Evolutionary conservation across 2,329 filamentous ascomycete species (phyloP).

Genomic region (Elsinoe perseae): DNA sequence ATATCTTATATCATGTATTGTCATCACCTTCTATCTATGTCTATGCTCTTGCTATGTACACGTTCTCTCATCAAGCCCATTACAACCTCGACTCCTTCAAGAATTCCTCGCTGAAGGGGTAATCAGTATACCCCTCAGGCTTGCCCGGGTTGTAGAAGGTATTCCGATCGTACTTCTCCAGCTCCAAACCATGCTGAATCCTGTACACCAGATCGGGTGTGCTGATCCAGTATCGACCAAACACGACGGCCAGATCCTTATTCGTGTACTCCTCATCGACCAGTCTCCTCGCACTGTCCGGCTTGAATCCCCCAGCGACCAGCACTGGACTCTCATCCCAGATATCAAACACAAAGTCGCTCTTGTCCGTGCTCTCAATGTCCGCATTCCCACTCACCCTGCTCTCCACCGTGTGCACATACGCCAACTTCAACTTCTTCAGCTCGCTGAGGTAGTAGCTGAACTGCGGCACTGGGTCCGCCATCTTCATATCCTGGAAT

Average conservation of each 20-base stretch:
- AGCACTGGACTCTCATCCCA: slow-evolving; percentile 43
- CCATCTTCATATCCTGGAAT: slow-evolving; percentile 58
- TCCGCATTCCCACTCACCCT: slow-evolving; percentile 42
- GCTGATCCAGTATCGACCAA: slow-evolving; percentile 44
- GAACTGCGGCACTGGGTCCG: slow-evolving; percentile 57
- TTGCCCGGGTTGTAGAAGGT: slow-evolving; percentile 40
- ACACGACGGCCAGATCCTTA: slow-evolving; percentile 39
- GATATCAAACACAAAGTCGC: slow-evolving; percentile 40
- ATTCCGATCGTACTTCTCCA: slow-evolving; percentile 39
- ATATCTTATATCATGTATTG: neutral
- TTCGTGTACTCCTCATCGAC: slow-evolving; percentile 37
- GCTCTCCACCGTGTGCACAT: slow-evolving; percentile 55
- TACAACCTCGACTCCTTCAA: slow-evolving; percentile 20
- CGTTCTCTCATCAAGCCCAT: neutral
- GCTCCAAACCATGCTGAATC: slow-evolving; percentile 36
- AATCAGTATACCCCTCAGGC: slow-evolving; percentile 37
- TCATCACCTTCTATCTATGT: neutral
- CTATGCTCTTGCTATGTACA: neutral
- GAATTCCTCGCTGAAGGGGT: slow-evolving; percentile 34
- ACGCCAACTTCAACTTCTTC: slow-evolving; percentile 49
- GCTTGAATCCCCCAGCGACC: slow-evolving; percentile 37
- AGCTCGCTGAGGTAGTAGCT: slow-evolving; percentile 47
- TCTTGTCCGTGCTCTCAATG: slow-evolving; percentile 32
- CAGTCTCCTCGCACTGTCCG: slow-evolving; percentile 31
- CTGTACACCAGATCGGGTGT: slow-evolving; percentile 44